A percentile compares a stretch with the other conserved stretches of the same genome.
These are phyloP conservation scores for Alternaria burnsii DNA, from an alignment of 2,329 filamentous ascomycete species.

Conservation along the genomic window DNA sequence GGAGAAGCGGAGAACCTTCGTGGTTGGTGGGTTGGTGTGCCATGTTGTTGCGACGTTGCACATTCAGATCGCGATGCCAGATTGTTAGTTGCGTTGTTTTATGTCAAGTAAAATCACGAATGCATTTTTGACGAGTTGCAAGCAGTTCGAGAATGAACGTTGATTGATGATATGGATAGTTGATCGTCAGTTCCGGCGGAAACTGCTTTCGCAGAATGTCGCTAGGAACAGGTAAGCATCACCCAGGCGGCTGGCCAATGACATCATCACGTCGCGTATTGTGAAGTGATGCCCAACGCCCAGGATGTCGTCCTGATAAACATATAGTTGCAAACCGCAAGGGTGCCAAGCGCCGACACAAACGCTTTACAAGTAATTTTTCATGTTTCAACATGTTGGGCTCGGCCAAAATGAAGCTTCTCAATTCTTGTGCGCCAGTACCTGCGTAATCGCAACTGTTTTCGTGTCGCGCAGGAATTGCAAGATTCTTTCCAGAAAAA, in stretches of 20 bases:
- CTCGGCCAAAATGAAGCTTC: background rate
- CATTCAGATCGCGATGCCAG: background rate
- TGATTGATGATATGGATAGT: background rate
- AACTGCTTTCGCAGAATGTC: slow-evolving; percentile 16
- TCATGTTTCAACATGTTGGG: background rate
- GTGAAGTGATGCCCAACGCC: background rate
- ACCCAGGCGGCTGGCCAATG: slow-evolving; percentile 13
- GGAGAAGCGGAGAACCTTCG: slow-evolving; percentile 18
- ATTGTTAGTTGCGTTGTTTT: background rate
- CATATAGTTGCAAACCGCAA: background rate
- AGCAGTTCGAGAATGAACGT: background rate
- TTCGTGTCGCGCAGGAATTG: no score
- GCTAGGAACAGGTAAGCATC: slow-evolving; percentile 15
- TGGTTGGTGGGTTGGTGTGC: background rate
- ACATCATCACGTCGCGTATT: slow-evolving; percentile 10
- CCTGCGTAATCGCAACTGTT: background rate
- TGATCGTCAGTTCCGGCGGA: background rate
- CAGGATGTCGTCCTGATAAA: background rate
- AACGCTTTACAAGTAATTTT: background rate
- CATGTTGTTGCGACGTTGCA: slow-evolving; percentile 11
- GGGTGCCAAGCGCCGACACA: background rate
- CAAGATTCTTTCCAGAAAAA: background rate
- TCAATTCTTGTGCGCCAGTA: background rate
- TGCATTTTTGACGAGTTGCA: background rate
- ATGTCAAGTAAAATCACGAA: background rate